Evolutionary conservation across 2,329 filamentous ascomycete species (phyloP), one percentile per base, ranked within the genome.

Genomic region (Fusarium falciforme): DNA sequence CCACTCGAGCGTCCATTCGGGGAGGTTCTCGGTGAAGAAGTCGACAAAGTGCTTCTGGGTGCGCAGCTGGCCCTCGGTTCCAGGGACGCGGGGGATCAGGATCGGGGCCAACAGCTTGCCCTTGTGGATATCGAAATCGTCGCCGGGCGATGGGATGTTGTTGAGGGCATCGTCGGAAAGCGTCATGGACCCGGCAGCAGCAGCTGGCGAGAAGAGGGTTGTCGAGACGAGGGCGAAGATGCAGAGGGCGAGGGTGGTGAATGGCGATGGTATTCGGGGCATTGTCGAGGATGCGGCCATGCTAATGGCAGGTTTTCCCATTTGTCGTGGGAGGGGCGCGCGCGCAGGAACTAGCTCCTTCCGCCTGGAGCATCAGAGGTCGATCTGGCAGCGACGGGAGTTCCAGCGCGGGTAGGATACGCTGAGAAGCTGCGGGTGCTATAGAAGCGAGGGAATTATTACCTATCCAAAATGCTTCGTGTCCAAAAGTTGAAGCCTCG

Each of bases 31-130:
- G 59, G 84, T 83, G 84, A 98, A 98, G 88, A 96, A 98, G 80
- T 92, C 85, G 78, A 92, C 89, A 79, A 99, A 94, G 84, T 98
- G 96, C 49, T 90, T 87, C 76, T 96, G 93, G 4, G 93, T 94
- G 61, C 88, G 88, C 17, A 84, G 82, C 16, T 93, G 94, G 31
- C 94, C 95, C 1, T 91, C 87, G 1, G 95, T 97, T 17, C 95
- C 96, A 8, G 96, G 94, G 0, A 99, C 95, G 70, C 96, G 93
- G 1, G 96, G 92, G 60, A 93, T 91, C 63, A 99, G 87, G 77
- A 99, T 95, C 1, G 96, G 96, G 5, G 96, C 89, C 35, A 99
- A 89, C 20, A 99, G 88, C 5, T 89, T 85, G 75, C 95, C 94
- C 36, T 86, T 88, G 69, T 92, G 84, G 76, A 96, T 94, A 83